Base-by-base conservation (phyloP, 1,139 yeast species). In the Wickerhamomyces sp. region DNA sequence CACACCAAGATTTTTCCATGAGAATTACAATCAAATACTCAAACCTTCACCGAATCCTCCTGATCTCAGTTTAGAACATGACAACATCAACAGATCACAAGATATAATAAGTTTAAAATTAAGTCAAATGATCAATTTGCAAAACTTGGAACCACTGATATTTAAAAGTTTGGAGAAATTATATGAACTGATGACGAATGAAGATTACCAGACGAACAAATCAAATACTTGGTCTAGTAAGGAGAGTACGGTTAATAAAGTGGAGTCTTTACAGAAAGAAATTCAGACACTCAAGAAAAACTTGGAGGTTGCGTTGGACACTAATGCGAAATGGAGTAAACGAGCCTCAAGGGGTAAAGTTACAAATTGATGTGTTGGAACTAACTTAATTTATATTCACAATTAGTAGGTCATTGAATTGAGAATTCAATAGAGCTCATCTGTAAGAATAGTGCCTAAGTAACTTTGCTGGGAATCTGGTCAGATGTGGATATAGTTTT, bases 271-370 rank as follows among this genome's bases (percentile, higher is more conserved):
- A 32, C 57, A 58, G 38, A 54, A 54, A 14, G 72, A 71, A 38
- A 57, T 70, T 36, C 62, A 59, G 19, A 41, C 46, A 9, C 61
- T 69, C 35, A 61, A 60, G 17, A 51, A 56, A 28, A 70, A 68
- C 41, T 64, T 74, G 66, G 59, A 66, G 33, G 64, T 62, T 28
- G 72, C 77, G 0, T 54, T 70, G 41, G 63, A 60, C 31, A 67
- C 73, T 1, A 58, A 68, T 24, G 76, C 72, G 25, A 63, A 65
- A 38, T 72, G 76, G 77, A 66, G 65, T 36, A 55, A 50, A n/a
- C n/a, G n/a, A n/a, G n/a, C n/a, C n/a, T n/a, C n/a, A n/a, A n/a
- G n/a, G n/a, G n/a, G n/a, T n/a, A n/a, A n/a, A n/a, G n/a, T n/a
- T n/a, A n/a, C n/a, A n/a, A n/a, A n/a, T n/a, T n/a, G n/a, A n/a